Evolutionary conservation across 1,284 basidiomycete species (phyloP), one percentile per base, ranked within the genome.

Genomic region (Fomitopsis palustris): DNA sequence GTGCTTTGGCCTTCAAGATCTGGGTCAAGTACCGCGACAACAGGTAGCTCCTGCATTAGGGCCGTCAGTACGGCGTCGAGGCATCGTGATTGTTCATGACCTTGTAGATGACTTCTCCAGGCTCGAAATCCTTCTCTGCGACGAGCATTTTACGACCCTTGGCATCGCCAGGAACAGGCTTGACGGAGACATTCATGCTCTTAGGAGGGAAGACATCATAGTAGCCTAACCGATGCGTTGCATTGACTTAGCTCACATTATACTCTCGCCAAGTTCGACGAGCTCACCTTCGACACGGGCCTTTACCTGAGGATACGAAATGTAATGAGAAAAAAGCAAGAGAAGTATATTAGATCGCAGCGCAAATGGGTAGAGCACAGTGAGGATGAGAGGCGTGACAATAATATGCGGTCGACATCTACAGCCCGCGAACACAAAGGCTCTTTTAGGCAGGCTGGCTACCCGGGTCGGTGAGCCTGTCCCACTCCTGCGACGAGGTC

Each of bases 401-500:
- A 52, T 63, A 59, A 56, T 35, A 25, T 49, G 51, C 43, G 10
- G 42, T 52, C 52, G 38, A 21, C 39, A 67, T 68, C 67, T 69
- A 73, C 67, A 67, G 17, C 35, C 47, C 54, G 37, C 47, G 49
- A 0, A 54, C 16, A 43, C 56, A 16, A 39, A 19, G 37, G 49
- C 21, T 55, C 25, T 59, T 56, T 64, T 60, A 67, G 39, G 63
- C 70, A 79, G 78, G 78, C 64, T 80, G 80, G 60, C 80, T 78
- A 63, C 83, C 87, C 54, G 88, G 80, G 70, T 92, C 87, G 63
- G 89, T 87, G 75, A 93, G 75, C 66, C 81, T 86, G 75, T 93
- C 91, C 91, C 91, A 93, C 71, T 93, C 91, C 75, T 90, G 88
- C 53, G 91, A 93, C 43, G 90, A 90, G 39, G 87, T 78, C 76